A percentile compares a stretch with the other conserved stretches of the same genome.
Conservation (phyloP, 1,284 basidiomycete genomes). For the Schizophyllum amplum region DNA sequence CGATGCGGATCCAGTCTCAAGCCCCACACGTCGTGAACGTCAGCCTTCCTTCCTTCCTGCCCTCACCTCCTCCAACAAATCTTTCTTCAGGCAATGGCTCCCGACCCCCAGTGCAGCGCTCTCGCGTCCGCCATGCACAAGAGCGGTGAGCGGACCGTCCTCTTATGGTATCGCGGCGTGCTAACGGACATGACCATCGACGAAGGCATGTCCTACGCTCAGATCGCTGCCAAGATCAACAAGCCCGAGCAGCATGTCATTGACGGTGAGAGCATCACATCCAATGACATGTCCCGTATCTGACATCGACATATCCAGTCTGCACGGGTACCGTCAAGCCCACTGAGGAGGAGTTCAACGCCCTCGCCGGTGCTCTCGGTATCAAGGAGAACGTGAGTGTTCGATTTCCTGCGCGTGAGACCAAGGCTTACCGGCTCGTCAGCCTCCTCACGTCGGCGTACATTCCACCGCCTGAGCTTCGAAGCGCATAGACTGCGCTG, state of each 20-base stretch:
- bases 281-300: background rate
- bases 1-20: background rate
- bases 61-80: background rate
- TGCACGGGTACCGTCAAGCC: conserved; percentile 39
- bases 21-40: background rate
- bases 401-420: background rate
- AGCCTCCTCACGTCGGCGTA: background rate
- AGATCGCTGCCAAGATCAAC: conserved; percentile 40
- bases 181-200: background rate
- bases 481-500: no score
- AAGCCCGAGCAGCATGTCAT: conserved; percentile 37
- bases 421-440: background rate
- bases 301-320: conserved; percentile 29
- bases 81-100: conserved; percentile 25
- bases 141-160: conserved; percentile 29
- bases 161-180: background rate
- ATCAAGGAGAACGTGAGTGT: conserved; percentile 34
- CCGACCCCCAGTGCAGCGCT: conserved; percentile 47
- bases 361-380: conserved; percentile 37
- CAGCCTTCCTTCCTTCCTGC: background rate
- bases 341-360: conserved; percentile 42
- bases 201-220: conserved; percentile 37
- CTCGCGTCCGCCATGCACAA: conserved; percentile 42
- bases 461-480: background rate
- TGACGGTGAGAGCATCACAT: conserved; percentile 32